Conservation (phyloP, 257 asterid species). For the Fraxinus cuspidata region DNA sequence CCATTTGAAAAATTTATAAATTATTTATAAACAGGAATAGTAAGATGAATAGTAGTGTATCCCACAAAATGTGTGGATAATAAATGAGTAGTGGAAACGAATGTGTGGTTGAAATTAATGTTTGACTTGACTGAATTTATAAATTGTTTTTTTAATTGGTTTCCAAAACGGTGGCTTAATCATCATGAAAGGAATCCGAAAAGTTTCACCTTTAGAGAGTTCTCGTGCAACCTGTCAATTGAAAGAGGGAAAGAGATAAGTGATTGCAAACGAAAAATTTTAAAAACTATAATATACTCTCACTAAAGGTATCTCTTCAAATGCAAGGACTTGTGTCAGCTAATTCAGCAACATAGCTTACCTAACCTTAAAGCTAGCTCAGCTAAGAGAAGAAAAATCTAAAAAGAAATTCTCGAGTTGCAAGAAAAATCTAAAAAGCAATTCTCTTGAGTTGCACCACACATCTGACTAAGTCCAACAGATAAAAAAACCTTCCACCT, state of each 20-base stretch:
- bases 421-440: neutral
- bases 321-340: constrained; percentile 2
- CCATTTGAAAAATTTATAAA: too few relatives aligned
- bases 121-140: too few relatives aligned
- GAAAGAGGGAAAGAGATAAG: constrained; percentile 29
- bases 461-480: neutral
- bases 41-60: too few relatives aligned
- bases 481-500: neutral
- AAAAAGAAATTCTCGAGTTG: neutral
- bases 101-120: too few relatives aligned
- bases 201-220: constrained; percentile 55
- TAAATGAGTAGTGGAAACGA: too few relatives aligned
- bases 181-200: constrained; percentile 17
- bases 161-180: neutral
- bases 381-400: neutral
- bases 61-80: too few relatives aligned
- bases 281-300: constrained; percentile 4
- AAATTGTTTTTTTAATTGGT: too few relatives aligned
- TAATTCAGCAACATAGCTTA: constrained; percentile 9
- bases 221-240: constrained; percentile 73
- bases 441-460: neutral
- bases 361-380: constrained; percentile 12
- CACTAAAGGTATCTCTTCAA: constrained; percentile 5
- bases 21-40: too few relatives aligned
- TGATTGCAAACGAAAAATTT: constrained; percentile 6